phyloP scores from a whole-genome alignment of 192 early-diverging fungal species.

The Gonapodya sp. region DNA sequence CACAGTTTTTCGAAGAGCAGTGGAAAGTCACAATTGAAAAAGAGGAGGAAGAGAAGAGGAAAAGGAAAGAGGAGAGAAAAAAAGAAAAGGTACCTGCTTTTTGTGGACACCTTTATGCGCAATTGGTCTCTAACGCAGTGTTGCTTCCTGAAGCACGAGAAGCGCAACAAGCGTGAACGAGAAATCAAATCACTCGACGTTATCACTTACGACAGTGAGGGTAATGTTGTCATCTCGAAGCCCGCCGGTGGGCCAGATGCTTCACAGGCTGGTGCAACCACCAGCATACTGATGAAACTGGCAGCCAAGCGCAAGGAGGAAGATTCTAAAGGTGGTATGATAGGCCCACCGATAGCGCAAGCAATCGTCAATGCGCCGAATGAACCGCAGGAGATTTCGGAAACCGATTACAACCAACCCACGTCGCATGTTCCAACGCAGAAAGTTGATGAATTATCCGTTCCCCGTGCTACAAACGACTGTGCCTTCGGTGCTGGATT shows the following conservation, averaged over 20 bases:
- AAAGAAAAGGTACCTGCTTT: conserved; percentile 24
- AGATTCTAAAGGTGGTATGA: neutral
- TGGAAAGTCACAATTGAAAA: conserved; percentile 31
- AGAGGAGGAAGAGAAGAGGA: conserved; percentile 23
- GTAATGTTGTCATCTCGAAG: neutral
- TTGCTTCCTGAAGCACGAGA: neutral
- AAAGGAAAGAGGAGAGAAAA: conserved; percentile 18
- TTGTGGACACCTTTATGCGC: neutral
- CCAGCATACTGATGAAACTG: neutral
- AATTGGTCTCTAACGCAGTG: neutral
- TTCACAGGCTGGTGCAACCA: neutral
- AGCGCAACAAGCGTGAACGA: neutral
- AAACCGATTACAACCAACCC: neutral
- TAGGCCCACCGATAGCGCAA: no score
- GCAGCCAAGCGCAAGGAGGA: neutral
- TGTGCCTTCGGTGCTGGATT: neutral
- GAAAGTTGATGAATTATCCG: neutral
- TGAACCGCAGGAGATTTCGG: neutral
- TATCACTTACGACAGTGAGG: neutral
- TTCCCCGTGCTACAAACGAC: neutral
- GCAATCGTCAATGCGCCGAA: neutral
- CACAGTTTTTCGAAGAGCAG: conserved; percentile 37
- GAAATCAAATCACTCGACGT: neutral
- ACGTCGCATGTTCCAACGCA: neutral
- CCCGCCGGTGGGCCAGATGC: neutral